Conservation (phyloP, 495 filamentous ascomycete species). For the Penicillium malachiteum region DNA sequence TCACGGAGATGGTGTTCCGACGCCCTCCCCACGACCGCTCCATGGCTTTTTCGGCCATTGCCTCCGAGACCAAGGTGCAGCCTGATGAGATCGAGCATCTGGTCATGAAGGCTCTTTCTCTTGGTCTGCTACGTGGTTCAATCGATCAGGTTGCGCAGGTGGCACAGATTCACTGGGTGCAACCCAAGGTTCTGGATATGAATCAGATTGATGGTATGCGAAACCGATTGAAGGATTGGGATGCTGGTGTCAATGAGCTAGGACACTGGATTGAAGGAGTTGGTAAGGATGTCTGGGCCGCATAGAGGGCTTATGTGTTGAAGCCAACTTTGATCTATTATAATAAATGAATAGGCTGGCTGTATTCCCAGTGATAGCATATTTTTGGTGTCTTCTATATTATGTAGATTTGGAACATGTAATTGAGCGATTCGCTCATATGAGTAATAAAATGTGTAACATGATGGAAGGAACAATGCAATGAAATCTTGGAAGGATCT, state of each 20-base stretch:
- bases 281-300: constrained; percentile 88
- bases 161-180: constrained; percentile 96
- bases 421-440: neutral
- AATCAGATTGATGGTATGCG: constrained; percentile 95
- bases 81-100: constrained; percentile 93
- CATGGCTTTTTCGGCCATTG: constrained; percentile 85
- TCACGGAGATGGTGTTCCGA: constrained; percentile 96
- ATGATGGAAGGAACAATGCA: neutral
- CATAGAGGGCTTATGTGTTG: constrained; percentile 44
- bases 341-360: constrained; percentile 28
- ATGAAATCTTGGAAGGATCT: neutral
- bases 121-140: constrained; percentile 84
- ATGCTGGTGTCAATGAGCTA: constrained; percentile 87
- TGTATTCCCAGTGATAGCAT: neutral
- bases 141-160: constrained; percentile 97
- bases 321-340: constrained; percentile 16
- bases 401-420: neutral
- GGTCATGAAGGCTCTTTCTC: constrained; percentile 95
- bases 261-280: constrained; percentile 92
- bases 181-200: constrained; percentile 96
- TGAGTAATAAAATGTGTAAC: neutral
- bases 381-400: constrained; percentile 11
- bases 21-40: constrained; percentile 92
- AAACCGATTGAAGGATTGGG: constrained; percentile 84
- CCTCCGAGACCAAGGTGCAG: constrained; percentile 86